Conservation (phyloP, 1,284 basidiomycete species). For the Malassezia equina region DNA sequence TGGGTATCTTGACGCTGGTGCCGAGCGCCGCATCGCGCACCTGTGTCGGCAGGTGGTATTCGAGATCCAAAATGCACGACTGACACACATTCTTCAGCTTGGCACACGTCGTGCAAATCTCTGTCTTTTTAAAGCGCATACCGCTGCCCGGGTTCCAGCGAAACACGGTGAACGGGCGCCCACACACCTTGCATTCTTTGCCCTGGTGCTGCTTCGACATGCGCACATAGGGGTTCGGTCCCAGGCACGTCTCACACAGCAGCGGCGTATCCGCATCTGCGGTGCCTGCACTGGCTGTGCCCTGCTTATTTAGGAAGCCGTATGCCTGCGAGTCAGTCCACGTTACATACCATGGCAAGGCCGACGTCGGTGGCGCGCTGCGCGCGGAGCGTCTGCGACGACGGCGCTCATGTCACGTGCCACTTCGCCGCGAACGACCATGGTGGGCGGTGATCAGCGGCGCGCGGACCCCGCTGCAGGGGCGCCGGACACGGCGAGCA, state of each 20-base stretch:
- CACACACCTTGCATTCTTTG: slow-evolving; percentile 86
- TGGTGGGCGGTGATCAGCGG: background rate
- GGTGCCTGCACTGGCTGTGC: slow-evolving; percentile 59
- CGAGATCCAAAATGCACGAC: slow-evolving; percentile 84
- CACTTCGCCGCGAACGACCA: background rate
- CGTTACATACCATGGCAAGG: slow-evolving; percentile 1
- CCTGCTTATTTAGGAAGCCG: slow-evolving; percentile 27
- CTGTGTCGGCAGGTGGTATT: slow-evolving; percentile 92
- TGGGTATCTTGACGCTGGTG: slow-evolving; percentile 75
- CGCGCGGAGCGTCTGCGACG: background rate
- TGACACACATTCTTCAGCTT: slow-evolving; percentile 99
- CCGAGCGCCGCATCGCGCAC: slow-evolving; percentile 91
- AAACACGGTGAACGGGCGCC: slow-evolving; percentile 80
- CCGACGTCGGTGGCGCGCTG: background rate
- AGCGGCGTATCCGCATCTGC: slow-evolving; percentile 82
- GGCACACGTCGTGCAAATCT: slow-evolving; percentile 95
- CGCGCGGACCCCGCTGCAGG: background rate
- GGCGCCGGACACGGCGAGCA: background rate
- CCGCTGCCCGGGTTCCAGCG: slow-evolving; percentile 92
- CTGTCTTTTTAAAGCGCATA: slow-evolving; percentile 90
- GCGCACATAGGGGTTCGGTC: slow-evolving; percentile 46
- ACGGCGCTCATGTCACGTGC: background rate
- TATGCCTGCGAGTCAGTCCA: slow-evolving; percentile 18
- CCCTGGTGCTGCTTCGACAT: slow-evolving; percentile 93
- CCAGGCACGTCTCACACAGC: slow-evolving; percentile 53